Evolutionary conservation across 129 eudicot species (phyloP), one percentile per base, ranked within the genome.

Genomic region (Escallonia herrerae): DNA sequence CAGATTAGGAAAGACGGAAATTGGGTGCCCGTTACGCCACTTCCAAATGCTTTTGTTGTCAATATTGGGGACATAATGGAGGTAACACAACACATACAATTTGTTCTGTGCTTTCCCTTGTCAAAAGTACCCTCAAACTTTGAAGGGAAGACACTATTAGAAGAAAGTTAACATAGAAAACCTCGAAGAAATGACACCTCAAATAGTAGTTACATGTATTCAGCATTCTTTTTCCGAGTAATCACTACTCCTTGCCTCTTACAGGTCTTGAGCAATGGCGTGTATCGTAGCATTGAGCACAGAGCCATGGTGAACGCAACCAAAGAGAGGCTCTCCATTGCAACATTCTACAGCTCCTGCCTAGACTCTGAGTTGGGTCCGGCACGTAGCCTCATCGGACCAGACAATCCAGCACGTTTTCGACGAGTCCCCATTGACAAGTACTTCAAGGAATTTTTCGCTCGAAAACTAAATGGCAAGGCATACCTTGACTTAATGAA

Each of bases 191-290:
- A 22, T 22, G 33, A 22, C 33, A 22, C 1, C 33, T 22, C 33
- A 22, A 22, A 22, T 22, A 22, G 33, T 22, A 22, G 33, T 22
- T 22, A 22, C 33, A 22, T 22, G 33, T 22, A 22, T 22, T 22
- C 33, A 22, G 33, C 33, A 22, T 22, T 1, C 33, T 22, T 22
- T 22, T 22, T 22, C 33, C 1, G 33, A 22, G 33, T 22, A 2
- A 53, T 12, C 33, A 2, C 13, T 2, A 53, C 4, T 2, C 22
- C 22, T 53, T 33, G 2, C 40, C 11, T 64, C 7, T 48, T 47
- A 66, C 74, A 83, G 95, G 78, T 86, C 51, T 59, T 86, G 61
- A 86, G 79, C 77, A 86, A 86, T 69, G 95, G 95, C 4, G 86
- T 65, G 51, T 86, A 86, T 62, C 60, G 72, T 65, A 86, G 95